phyloP scores from a whole-genome alignment of 2,329 filamentous ascomycete species.

The Pseudogymnoascus destructans region DNA sequence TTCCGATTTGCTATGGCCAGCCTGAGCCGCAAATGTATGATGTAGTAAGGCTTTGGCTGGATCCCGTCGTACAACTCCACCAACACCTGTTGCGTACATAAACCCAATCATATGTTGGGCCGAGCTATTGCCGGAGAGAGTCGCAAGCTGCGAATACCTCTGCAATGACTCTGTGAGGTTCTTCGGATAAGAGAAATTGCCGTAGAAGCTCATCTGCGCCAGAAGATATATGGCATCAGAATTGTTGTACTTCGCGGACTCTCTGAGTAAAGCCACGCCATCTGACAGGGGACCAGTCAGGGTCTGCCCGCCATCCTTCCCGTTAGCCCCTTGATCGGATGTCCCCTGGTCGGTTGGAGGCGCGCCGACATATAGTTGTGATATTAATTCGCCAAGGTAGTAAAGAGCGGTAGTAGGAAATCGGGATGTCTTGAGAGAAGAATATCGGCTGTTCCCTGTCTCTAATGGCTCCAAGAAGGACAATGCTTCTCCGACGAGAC shows the following conservation, averaged over 20 bases:
- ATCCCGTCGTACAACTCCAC: conserved; percentile 64
- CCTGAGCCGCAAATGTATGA: conserved; percentile 82
- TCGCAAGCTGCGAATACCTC: conserved; percentile 68
- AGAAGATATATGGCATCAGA: conserved; percentile 80
- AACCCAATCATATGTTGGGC: conserved; percentile 93
- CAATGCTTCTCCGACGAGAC: conserved; percentile 28
- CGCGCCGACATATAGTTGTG: conserved; percentile 51
- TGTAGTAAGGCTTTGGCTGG: conserved; percentile 88
- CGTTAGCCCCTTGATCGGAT: conserved; percentile 14
- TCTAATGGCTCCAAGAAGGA: conserved; percentile 24
- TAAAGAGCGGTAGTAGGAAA: conserved; percentile 42
- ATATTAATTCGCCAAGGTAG: conserved; percentile 50
- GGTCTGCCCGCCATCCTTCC: conserved; percentile 23
- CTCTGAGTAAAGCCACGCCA: conserved; percentile 45
- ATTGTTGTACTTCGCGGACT: conserved; percentile 42
- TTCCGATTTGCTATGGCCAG: conserved; percentile 71
- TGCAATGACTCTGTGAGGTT: conserved; percentile 69
- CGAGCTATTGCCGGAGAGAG: conserved; percentile 69
- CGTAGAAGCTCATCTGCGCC: conserved; percentile 92
- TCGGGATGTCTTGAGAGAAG: conserved; percentile 39
- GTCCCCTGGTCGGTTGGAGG: conserved; percentile 27
- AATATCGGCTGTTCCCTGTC: conserved; percentile 19
- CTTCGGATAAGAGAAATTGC: conserved; percentile 78
- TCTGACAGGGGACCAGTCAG: conserved; percentile 39
- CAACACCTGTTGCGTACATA: conserved; percentile 89